phyloP scores from a whole-genome alignment of 805 yeast genomes.

The Phaffomyces antillensis region DNA sequence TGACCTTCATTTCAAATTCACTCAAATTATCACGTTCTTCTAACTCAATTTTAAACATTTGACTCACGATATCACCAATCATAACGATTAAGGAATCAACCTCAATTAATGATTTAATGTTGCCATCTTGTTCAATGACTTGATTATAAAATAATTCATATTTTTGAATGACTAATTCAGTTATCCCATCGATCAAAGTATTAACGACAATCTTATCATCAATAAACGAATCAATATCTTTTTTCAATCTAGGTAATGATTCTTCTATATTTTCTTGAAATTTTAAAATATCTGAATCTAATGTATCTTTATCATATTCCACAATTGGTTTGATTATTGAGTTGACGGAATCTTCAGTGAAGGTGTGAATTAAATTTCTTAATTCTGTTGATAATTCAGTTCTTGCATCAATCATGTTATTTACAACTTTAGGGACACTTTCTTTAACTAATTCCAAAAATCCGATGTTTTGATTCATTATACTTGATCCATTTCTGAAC shows the following conservation, averaged over 20 bases:
- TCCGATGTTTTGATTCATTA: slow-evolving; percentile 16
- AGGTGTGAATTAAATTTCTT: slow-evolving; percentile 60
- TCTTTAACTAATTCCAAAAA: slow-evolving; percentile 49
- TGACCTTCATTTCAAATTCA: neutral
- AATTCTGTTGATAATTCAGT: slow-evolving; percentile 68
- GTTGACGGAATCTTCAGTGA: slow-evolving; percentile 51
- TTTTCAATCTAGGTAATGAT: slow-evolving; percentile 50
- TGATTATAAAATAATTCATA: slow-evolving; percentile 47
- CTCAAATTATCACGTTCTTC: slow-evolving; percentile 7
- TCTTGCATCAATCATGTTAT: slow-evolving; percentile 74
- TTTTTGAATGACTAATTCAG: slow-evolving; percentile 48
- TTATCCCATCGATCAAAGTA: slow-evolving; percentile 56
- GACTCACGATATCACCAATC: slow-evolving; percentile 31
- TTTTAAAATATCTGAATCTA: slow-evolving; percentile 26
- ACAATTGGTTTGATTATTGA: slow-evolving; percentile 43
- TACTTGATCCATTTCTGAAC: slow-evolving; percentile 25
- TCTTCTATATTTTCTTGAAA: slow-evolving; percentile 44
- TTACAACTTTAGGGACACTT: slow-evolving; percentile 72
- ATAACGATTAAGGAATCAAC: slow-evolving; percentile 51
- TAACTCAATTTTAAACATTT: slow-evolving; percentile 23
- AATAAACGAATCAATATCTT: slow-evolving; percentile 47
- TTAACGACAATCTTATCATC: slow-evolving; percentile 45
- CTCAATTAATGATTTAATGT: slow-evolving; percentile 49
- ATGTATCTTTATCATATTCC: slow-evolving; percentile 13
- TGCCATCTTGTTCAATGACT: slow-evolving; percentile 19